phyloP scores from a whole-genome alignment of 129 eudicot genomes.

The Pseudognaphalium luteoalbum region DNA sequence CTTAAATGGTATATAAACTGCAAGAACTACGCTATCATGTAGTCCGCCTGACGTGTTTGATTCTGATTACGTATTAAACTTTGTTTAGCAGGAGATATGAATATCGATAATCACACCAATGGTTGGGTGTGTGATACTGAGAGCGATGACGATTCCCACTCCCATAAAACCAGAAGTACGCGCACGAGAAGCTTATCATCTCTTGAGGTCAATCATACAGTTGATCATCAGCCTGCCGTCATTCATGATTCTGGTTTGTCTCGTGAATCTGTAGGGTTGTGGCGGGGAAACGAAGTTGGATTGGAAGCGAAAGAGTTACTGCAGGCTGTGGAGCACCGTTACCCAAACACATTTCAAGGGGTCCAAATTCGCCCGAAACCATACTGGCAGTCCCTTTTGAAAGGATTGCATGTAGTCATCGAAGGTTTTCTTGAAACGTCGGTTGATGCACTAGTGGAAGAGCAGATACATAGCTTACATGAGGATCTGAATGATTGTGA shows the following conservation, averaged over 20 bases:
- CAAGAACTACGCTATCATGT: background rate
- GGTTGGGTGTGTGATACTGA: conserved; percentile 28
- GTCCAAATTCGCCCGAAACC: conserved; percentile 16
- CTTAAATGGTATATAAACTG: conserved; percentile 13
- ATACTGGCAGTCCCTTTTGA: conserved; percentile 20
- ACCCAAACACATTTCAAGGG: conserved; percentile 24
- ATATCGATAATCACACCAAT: conserved; percentile 17
- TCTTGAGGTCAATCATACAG: background rate
- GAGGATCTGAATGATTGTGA: conserved; percentile 17
- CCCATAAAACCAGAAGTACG: background rate
- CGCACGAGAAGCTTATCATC: background rate
- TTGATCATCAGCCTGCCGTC: background rate
- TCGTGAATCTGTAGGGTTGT: conserved; percentile 1
- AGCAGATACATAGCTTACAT: conserved; percentile 1
- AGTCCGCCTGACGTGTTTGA: background rate
- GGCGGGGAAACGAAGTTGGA: conserved; percentile 15
- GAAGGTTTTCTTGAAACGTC: conserved; percentile 24
- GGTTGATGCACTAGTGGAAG: background rate
- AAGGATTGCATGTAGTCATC: conserved; percentile 16
- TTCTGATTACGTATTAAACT: conserved; percentile 11
- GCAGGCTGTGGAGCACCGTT: conserved; percentile 7
- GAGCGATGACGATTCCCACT: background rate
- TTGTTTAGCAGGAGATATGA: conserved; percentile 8
- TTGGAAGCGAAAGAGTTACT: conserved; percentile 14
- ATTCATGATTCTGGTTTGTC: background rate